phyloP scores from a whole-genome alignment of 2,329 filamentous ascomycete species.

The Thielaviopsis populi region DNA sequence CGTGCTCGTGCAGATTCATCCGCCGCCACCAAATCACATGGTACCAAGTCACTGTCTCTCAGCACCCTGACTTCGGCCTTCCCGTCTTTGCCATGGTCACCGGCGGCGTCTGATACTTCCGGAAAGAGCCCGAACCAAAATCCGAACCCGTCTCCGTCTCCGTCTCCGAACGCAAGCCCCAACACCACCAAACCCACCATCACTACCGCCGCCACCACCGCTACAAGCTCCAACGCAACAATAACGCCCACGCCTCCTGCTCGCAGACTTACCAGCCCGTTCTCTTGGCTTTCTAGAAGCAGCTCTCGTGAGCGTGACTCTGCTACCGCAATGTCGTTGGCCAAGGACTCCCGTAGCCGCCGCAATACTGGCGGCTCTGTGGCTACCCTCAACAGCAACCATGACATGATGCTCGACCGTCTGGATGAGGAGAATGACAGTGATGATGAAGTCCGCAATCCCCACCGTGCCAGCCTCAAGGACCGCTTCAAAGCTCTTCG shows the following conservation, averaged over 20 bases:
- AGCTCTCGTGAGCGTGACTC: slow-evolving; percentile 27
- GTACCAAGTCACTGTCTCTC: slow-evolving; percentile 40
- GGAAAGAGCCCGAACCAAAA: slow-evolving; percentile 31
- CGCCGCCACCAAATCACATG: slow-evolving; percentile 16
- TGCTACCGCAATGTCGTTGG: slow-evolving; percentile 40
- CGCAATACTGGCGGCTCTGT: slow-evolving; percentile 70
- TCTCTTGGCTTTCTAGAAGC: slow-evolving; percentile 64
- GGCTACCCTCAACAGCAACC: slow-evolving; percentile 63
- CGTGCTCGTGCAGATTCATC: neutral
- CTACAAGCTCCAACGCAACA: slow-evolving; percentile 18
- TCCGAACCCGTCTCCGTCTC: slow-evolving; percentile 24
- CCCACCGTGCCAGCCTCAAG: slow-evolving; percentile 45
- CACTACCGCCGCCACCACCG: slow-evolving; percentile 20
- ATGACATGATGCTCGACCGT: slow-evolving; percentile 62
- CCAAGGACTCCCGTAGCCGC: slow-evolving; percentile 30
- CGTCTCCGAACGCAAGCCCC: slow-evolving; percentile 22
- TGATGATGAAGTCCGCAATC: slow-evolving; percentile 22
- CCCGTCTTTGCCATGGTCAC: slow-evolving; percentile 58
- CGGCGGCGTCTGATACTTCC: slow-evolving; percentile 34
- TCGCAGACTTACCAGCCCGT: slow-evolving; percentile 75
- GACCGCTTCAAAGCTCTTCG: slow-evolving; percentile 67
- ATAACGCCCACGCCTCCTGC: slow-evolving; percentile 27
- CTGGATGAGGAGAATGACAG: slow-evolving; percentile 55
- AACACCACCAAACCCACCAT: slow-evolving; percentile 26
- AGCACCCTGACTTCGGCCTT: slow-evolving; percentile 59